phyloP scores from a whole-genome alignment of 306 rosid genomes.

The Quercus agrifolia region DNA sequence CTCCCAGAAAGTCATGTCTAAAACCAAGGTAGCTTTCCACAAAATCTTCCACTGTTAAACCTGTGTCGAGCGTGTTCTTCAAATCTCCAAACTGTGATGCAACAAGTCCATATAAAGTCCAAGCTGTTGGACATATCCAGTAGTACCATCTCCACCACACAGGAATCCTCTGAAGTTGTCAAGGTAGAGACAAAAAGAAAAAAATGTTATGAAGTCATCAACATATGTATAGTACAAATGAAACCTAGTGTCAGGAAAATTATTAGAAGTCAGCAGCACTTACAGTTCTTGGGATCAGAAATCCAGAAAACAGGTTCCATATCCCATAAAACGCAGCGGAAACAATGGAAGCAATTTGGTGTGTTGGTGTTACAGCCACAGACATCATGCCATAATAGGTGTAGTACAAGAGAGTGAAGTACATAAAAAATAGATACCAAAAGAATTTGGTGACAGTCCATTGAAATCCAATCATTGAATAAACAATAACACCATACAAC shows the following conservation, averaged over 20 bases:
- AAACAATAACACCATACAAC: slow-evolving; percentile 46
- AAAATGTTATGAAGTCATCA: background rate
- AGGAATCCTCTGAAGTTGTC: slow-evolving; percentile 49
- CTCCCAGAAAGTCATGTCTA: slow-evolving; percentile 32
- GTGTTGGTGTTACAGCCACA: slow-evolving; percentile 65
- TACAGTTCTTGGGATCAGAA: slow-evolving; percentile 54
- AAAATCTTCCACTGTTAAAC: slow-evolving; percentile 25
- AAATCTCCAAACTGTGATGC: slow-evolving; percentile 52
- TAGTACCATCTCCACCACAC: slow-evolving; percentile 87
- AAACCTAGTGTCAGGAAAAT: too few species aligned
- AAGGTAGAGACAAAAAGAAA: background rate
- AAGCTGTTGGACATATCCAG: slow-evolving; percentile 63
- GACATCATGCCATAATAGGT: slow-evolving; percentile 77
- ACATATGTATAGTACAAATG: too few species aligned
- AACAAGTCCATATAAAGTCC: slow-evolving; percentile 62
- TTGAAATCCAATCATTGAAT: slow-evolving; percentile 71
- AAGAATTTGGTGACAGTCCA: slow-evolving; percentile 46
- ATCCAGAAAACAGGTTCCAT: slow-evolving; percentile 81
- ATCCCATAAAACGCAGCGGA: slow-evolving; percentile 49
- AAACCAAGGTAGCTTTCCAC: slow-evolving; percentile 27
- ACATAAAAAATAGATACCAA: slow-evolving; percentile 67
- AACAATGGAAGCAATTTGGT: slow-evolving; percentile 53
- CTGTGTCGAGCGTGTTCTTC: background rate
- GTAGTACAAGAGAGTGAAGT: slow-evolving; percentile 56
- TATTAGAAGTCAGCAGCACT: background rate